Evolutionary conservation across 768 basidiomycete species (phyloP).

Genomic region (Phanerochaete sordida): DNA sequence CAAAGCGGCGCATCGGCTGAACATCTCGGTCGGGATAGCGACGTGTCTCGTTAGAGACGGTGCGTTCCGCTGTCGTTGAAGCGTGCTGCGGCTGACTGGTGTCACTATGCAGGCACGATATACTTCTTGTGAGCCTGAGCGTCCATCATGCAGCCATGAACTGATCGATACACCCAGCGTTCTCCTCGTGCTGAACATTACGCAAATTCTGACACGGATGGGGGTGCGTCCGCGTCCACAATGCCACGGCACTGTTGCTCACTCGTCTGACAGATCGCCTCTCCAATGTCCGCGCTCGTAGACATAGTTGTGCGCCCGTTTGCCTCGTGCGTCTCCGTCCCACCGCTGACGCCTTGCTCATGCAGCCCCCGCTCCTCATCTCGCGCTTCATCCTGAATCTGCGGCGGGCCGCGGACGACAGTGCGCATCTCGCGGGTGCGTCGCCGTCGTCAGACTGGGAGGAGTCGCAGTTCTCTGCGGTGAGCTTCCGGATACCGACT

Average conservation of each 20-base stretch:
- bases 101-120: neutral
- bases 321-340: too few relatives aligned
- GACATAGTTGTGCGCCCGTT: neutral
- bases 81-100: neutral
- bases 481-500: neutral
- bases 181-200: neutral
- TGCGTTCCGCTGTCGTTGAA: neutral
- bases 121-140: neutral
- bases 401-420: neutral
- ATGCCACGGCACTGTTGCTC: neutral
- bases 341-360: neutral
- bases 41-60: neutral
- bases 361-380: neutral
- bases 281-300: neutral
- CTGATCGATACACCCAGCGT: neutral
- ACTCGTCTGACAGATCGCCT: neutral
- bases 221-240: neutral
- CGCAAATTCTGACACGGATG: neutral
- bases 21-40: neutral
- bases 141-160: neutral
- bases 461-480: neutral
- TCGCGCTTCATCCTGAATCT: neutral
- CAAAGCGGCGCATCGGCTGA: neutral
- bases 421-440: neutral
- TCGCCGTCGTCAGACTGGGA: neutral